Evolutionary conservation across 148 eudicot species (phyloP), one percentile per base, ranked within the genome.

Genomic region (Suaeda aralocaspica): DNA sequence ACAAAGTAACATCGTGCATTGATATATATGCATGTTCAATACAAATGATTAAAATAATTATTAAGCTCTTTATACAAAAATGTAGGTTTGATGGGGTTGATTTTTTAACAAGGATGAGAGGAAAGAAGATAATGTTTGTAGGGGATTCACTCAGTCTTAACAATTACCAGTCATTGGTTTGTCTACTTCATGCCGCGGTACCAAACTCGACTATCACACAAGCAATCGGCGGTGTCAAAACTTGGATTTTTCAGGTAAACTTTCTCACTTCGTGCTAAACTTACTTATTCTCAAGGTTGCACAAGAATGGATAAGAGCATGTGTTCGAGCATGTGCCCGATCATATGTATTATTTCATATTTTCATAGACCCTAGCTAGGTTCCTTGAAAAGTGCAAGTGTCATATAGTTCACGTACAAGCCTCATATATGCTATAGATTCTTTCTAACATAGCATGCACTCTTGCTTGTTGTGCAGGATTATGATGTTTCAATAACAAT

Each of bases 101-200:
- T 49, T 80, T 85, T 50, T 39, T 85, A 46, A 59, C 24, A 59
- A 76, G 69, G 67, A 46, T 69, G 53, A 81, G 45, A 26, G 90
- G 90, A 0, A 86, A 83, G 73, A 83, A 74, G 59, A 80, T 86
- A 24, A 75, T 86, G 82, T 86, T 70, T 67, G 41, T 86, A 36
- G 89, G 89, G 12, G 89, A 86, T 59, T 82, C 90, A 26, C 2
- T 86, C 1, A 82, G 83, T 63, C 64, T 70, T 16, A 82, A 86
- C 65, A 75, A 77, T 14, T 86, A 80, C 77, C 79, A 81, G 25
- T 86, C 90, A 9, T 68, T 86, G 10, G 46, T 74, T 0, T 86
- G 90, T 71, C 53, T 86, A 18, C 80, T 86, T 55, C 76, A 81
- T 73, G 72, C 79, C 49, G 78, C 81, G 22, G 74, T 60, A 29